Conservation (phyloP, 768 basidiomycete species). For the Agrocybe praecox region DNA sequence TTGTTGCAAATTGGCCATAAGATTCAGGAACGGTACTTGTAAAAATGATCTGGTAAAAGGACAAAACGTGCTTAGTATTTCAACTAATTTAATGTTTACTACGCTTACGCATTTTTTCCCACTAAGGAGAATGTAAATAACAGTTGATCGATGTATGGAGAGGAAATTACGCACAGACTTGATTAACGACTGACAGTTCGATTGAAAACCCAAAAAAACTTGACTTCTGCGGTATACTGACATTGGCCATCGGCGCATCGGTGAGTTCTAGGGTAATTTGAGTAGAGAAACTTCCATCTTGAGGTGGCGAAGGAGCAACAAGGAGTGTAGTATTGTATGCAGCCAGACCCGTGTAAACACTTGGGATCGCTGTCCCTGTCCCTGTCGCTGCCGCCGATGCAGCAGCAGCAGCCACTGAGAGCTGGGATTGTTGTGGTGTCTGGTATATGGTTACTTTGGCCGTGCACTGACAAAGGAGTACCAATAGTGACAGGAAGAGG, state of each 20-base stretch:
- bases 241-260: constrained; percentile 31
- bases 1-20: constrained; percentile 67
- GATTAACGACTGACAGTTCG: constrained; percentile 71
- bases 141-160: neutral
- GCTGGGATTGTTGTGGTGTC: constrained; percentile 3
- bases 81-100: neutral
- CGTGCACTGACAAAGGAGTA: neutral
- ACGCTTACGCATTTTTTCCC: constrained; percentile 50
- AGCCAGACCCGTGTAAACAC: constrained; percentile 47
- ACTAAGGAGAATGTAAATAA: constrained; percentile 29
- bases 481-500: neutral
- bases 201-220: constrained; percentile 72
- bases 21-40: constrained; percentile 72
- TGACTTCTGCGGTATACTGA: constrained; percentile 34
- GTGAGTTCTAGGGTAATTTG: constrained; percentile 49
- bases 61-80: neutral
- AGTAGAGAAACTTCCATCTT: constrained; percentile 40
- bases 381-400: neutral
- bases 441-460: constrained; percentile 8
- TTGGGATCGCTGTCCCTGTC: constrained; percentile 23
- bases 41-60: constrained; percentile 42
- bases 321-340: constrained; percentile 58
- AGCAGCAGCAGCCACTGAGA: neutral
- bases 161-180: constrained; percentile 49
- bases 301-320: constrained; percentile 53